These are phyloP conservation scores for Magnaporthiopsis poae DNA, from an alignment of 2,329 filamentous ascomycete species.

Conservation along the genomic window DNA sequence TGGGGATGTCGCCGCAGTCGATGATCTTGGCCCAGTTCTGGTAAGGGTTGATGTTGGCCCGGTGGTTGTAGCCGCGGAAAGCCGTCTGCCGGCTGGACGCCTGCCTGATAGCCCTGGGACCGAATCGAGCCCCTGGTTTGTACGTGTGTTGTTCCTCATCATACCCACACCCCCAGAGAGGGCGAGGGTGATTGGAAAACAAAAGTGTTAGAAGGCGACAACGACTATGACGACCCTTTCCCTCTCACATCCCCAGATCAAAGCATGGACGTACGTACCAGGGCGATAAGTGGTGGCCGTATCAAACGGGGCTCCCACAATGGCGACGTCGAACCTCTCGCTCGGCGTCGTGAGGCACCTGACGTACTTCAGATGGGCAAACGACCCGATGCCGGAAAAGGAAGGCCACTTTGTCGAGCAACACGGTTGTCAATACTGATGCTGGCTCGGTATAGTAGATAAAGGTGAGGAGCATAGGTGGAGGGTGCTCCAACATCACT, in stretches of 20 bases:
- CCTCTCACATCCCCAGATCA: not conserved
- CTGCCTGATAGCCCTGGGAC: constrained; percentile 75
- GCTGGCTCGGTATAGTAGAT: not conserved
- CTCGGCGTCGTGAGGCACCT: constrained; percentile 60
- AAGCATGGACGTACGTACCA: constrained; percentile 30
- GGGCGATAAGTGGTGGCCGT: constrained; percentile 63
- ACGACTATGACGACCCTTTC: no score
- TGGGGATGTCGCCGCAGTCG: constrained; percentile 84
- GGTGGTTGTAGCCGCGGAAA: constrained; percentile 72
- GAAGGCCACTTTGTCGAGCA: constrained; percentile 33
- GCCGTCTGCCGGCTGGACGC: constrained; percentile 72
- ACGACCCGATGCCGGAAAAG: constrained; percentile 66
- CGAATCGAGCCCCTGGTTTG: constrained; percentile 59
- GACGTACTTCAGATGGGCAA: constrained; percentile 59
- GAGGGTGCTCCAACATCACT: not conserved
- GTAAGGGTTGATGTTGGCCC: constrained; percentile 77
- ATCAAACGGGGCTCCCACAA: constrained; percentile 65
- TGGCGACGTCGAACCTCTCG: constrained; percentile 58
- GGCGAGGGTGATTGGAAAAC: not conserved
- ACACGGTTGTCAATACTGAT: not conserved
- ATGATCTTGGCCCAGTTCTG: constrained; percentile 65
- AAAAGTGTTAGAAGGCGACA: no score
- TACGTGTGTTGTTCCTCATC: not conserved
- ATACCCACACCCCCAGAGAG: not conserved
- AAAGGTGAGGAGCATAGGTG: constrained; percentile 1